phyloP scores from a whole-genome alignment of 1,139 yeast genomes.

The Hanseniaspora gamundiae region DNA sequence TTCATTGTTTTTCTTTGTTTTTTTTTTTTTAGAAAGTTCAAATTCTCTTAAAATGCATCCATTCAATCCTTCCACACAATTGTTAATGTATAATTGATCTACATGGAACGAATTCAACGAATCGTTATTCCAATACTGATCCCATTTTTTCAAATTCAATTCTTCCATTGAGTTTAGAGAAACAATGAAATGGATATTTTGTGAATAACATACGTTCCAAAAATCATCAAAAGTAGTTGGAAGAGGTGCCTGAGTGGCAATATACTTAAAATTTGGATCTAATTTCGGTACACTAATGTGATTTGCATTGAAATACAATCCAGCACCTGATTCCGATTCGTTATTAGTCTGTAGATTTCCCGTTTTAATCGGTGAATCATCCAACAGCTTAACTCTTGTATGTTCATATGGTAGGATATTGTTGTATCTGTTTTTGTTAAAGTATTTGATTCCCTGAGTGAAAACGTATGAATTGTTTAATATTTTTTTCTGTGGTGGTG shows the following conservation, averaged over 20 bases:
- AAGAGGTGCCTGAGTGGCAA: constrained; percentile 83
- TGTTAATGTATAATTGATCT: constrained; percentile 20
- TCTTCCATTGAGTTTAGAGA: constrained; percentile 54
- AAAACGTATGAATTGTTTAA: constrained; percentile 33
- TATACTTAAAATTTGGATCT: constrained; percentile 33
- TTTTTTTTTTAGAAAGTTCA: constrained; percentile 14
- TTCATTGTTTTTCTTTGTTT: constrained; percentile 13
- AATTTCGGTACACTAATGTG: constrained; percentile 33
- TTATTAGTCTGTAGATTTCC: too few relatives aligned
- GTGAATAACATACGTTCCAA: constrained; percentile 62
- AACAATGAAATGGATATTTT: constrained; percentile 49
- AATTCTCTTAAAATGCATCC: constrained; percentile 26
- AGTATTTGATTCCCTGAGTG: constrained; percentile 58
- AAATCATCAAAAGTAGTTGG: constrained; percentile 68
- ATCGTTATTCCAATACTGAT: constrained; percentile 39
- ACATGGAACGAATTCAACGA: constrained; percentile 18
- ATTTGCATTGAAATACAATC: constrained; percentile 53
- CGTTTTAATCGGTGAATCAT: too few relatives aligned
- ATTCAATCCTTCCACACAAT: constrained; percentile 20
- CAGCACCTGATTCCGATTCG: constrained; percentile 1
- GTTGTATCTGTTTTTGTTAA: constrained; percentile 64
- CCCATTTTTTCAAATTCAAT: constrained; percentile 41
- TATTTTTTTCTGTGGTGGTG: constrained; percentile 13
- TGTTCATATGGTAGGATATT: constrained; percentile 78
- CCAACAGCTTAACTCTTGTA: constrained; percentile 49